Evolutionary conservation across 352 stramenopile species (phyloP).

Genomic region (Saprolegnia diclina): DNA sequence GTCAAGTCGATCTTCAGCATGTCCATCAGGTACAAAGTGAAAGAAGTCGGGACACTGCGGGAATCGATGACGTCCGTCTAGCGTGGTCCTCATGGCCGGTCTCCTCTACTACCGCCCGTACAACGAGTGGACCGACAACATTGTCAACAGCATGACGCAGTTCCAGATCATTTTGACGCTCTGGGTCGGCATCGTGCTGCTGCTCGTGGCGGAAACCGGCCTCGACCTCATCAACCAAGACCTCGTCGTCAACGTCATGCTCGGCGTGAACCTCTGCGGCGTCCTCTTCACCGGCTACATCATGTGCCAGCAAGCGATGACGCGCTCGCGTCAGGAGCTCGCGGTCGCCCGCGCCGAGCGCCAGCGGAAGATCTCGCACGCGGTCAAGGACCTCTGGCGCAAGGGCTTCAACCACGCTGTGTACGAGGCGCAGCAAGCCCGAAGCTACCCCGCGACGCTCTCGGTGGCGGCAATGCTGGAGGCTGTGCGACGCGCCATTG

Average conservation of each 20-base stretch:
- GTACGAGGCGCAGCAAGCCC: background rate
- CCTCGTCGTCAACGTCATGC: conserved; percentile 53
- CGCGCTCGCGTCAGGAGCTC: conserved; percentile 41
- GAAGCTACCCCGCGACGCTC: too few relatives aligned
- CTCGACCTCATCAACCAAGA: conserved; percentile 60
- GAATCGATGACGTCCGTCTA: conserved; percentile 24
- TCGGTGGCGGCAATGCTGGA: too few relatives aligned
- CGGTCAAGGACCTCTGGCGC: conserved; percentile 41
- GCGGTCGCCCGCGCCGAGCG: conserved; percentile 38
- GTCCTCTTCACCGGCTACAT: conserved; percentile 57
- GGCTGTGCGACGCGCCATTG: too few relatives aligned
- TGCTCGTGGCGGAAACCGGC: conserved; percentile 54
- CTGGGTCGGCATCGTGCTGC: conserved; percentile 74
- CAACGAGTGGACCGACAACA: conserved; percentile 57
- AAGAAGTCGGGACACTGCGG: background rate
- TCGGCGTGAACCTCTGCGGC: conserved; percentile 53
- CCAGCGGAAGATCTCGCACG: conserved; percentile 36
- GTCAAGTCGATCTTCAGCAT: conserved; percentile 63
- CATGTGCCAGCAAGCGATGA: conserved; percentile 51
- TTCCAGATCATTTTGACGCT: conserved; percentile 74
- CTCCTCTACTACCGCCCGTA: conserved; percentile 74
- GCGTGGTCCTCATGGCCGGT: conserved; percentile 66
- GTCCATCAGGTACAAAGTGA: conserved; percentile 43
- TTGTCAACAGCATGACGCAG: conserved; percentile 68
- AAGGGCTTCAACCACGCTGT: conserved; percentile 49